Percentiles rank a stretch among this genome's conserved stretches.
phyloP scores from a whole-genome alignment of 345 rosid genomes.

The Mangifera indica region DNA sequence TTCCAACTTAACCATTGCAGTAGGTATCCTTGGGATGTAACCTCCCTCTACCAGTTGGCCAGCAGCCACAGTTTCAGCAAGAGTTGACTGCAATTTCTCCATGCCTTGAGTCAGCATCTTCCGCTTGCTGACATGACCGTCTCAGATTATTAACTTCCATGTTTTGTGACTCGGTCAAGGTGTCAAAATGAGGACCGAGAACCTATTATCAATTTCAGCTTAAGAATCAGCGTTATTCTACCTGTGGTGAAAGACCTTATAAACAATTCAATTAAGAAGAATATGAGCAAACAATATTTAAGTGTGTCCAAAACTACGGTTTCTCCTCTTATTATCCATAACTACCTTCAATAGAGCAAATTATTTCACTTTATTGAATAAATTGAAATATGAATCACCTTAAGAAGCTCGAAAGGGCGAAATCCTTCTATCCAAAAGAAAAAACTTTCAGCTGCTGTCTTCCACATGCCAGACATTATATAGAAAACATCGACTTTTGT shows the following conservation, averaged over 20 bases:
- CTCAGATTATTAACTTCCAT: constrained; percentile 44
- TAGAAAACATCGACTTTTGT: constrained; percentile 80
- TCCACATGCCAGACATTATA: constrained; percentile 88
- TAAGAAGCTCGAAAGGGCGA: constrained; percentile 86
- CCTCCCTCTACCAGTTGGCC: constrained; percentile 57
- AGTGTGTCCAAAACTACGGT: background rate
- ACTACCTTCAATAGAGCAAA: background rate
- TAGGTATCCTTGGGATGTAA: constrained; percentile 48
- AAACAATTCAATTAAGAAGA: constrained; percentile 1
- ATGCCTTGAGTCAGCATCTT: constrained; percentile 95
- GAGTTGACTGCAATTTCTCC: constrained; percentile 74
- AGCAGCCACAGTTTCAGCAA: constrained; percentile 63
- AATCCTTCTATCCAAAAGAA: constrained; percentile 96
- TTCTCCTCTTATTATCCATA: background rate
- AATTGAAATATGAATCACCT: constrained; percentile 44
- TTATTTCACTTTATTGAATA: constrained; percentile 1
- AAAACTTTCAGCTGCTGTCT: constrained; percentile 83
- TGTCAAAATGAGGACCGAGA: constrained; percentile 63
- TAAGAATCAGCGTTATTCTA: background rate
- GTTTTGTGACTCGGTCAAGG: constrained; percentile 59
- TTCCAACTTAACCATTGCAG: constrained; percentile 72
- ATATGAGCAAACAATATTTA: background rate
- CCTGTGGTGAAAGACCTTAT: background rate
- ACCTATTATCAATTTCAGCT: constrained; percentile 45
- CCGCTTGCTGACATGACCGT: constrained; percentile 87